Evolutionary conservation across 2,329 filamentous ascomycete genomes (phyloP), one percentile per base, ranked within the genome.

Genomic region (Leptodontidium sp.): DNA sequence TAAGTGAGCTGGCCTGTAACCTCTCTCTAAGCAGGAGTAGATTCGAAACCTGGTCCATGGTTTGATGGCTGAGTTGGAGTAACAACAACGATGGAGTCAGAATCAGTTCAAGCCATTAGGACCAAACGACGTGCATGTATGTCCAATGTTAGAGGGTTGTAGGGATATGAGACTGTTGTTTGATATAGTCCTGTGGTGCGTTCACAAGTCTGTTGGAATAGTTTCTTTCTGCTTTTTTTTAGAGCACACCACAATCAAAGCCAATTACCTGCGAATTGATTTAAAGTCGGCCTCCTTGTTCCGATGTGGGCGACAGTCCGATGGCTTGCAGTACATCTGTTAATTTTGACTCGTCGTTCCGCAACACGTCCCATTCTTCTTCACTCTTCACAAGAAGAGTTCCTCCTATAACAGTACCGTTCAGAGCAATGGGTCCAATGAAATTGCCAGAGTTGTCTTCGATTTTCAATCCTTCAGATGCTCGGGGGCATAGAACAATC

Each of bases 361-460:
- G 79, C 62, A 91, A 72, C 0, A 82, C 82, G 68, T 88, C 80
- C 87, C 87, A 90, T 77, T 90, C 87, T 2, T 76, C 78, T 73
- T 86, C 78, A 35, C 77, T 87, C 79, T 90, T 90, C 17, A 90
- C 88, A 65, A 91, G 79, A 32, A 88, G 86, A 11, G 88, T 90
- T 7, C 88, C 88, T 11, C 88, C 88, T 70, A 90, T 77, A n/a
- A 90, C 78, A 0, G 88, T 90, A 2, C 88, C 88, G 65, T 91
- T 90, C 43, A 90, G 78, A 21, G 85, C 79, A 59, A 68, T 74
- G 69, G 43, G 71, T 50, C 61, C 78, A 71, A 43, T 75, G 66
- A 40, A 81, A 73, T 21, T 55, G 6, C 71, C 73, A 24, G 68
- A 53, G 5, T 4, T 26, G 38, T 45, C 62, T 29, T 68, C 61